phyloP scores from a whole-genome alignment of 768 basidiomycete species.

The Albatrellus ellisii region DNA sequence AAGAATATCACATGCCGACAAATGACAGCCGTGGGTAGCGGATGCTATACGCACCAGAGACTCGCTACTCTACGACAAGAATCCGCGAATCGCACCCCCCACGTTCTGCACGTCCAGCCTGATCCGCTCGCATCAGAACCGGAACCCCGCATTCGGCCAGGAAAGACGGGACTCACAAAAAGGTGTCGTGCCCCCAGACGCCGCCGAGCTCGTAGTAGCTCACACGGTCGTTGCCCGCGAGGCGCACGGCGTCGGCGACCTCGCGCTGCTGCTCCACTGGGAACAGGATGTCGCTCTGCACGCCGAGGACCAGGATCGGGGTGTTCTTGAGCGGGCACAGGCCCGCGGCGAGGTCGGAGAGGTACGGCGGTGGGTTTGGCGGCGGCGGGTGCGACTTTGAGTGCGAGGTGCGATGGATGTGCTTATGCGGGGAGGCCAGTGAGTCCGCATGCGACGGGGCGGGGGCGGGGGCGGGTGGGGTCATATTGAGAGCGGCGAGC shows the following conservation, averaged over 20 bases:
- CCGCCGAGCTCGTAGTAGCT: slow-evolving; percentile 97
- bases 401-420: background rate
- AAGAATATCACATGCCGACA: too few relatives aligned
- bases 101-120: slow-evolving; percentile 75
- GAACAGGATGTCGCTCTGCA: slow-evolving; percentile 94
- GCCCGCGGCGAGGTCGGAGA: slow-evolving; percentile 67
- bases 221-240: slow-evolving; percentile 80
- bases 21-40: too few relatives aligned
- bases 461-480: slow-evolving; percentile 15
- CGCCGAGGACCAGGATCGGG: slow-evolving; percentile 81
- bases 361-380: slow-evolving; percentile 57
- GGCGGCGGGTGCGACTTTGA: slow-evolving; percentile 43
- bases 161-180: slow-evolving; percentile 32
- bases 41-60: too few relatives aligned
- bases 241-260: slow-evolving; percentile 79
- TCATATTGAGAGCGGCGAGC: slow-evolving; percentile 54
- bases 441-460: slow-evolving; percentile 20
- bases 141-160: background rate
- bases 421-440: slow-evolving; percentile 37
- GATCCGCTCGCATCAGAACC: background rate
- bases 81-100: slow-evolving; percentile 83
- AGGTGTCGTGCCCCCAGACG: slow-evolving; percentile 99
- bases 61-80: slow-evolving; percentile 63
- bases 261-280: slow-evolving; percentile 97
- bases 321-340: slow-evolving; percentile 61